Conservation (phyloP, 108 stramenopile genomes). For the Thalassiosira profunda region DNA sequence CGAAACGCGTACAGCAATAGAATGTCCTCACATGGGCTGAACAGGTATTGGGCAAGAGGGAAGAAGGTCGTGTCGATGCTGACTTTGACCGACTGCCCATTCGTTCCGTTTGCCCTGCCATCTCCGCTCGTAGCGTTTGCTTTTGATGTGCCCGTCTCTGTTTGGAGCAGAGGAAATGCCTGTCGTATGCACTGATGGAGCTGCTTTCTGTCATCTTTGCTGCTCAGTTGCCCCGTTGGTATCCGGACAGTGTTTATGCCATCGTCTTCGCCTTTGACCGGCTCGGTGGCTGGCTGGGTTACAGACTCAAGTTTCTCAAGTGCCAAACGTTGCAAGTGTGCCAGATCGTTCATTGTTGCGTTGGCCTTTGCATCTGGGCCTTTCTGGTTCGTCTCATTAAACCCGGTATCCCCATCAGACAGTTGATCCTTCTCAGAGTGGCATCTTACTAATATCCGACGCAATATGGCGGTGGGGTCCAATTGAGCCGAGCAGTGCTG, state of each 20-base stretch:
- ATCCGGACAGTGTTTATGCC: constrained; percentile 34
- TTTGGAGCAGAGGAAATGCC: constrained; percentile 34
- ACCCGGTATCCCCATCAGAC: too few relatives aligned
- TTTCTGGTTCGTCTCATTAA: too few relatives aligned
- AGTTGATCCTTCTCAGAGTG: too few relatives aligned
- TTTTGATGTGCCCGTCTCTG: constrained; percentile 13
- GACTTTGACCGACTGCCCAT: constrained; percentile 52
- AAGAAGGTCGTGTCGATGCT: constrained; percentile 63
- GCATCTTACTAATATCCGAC: constrained; percentile 16
- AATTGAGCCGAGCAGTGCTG: not conserved
- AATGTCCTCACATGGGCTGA: constrained; percentile 45
- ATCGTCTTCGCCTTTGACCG: too few relatives aligned
- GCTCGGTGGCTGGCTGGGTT: not conserved
- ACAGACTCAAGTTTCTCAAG: constrained; percentile 11
- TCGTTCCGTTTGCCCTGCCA: not conserved
- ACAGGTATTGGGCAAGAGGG: constrained; percentile 52
- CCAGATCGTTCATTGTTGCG: too few relatives aligned
- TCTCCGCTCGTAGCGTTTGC: not conserved
- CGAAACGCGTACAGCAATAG: constrained; percentile 51
- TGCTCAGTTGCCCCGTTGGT: constrained; percentile 17
- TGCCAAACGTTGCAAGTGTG: constrained; percentile 17
- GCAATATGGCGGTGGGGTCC: constrained; percentile 3
- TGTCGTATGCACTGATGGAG: constrained; percentile 30
- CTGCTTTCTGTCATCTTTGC: constrained; percentile 23
- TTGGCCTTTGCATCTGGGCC: too few relatives aligned